Evolutionary conservation across 805 yeast species (phyloP).

Genomic region (Sugiyamaella boreocaroliniensis): DNA sequence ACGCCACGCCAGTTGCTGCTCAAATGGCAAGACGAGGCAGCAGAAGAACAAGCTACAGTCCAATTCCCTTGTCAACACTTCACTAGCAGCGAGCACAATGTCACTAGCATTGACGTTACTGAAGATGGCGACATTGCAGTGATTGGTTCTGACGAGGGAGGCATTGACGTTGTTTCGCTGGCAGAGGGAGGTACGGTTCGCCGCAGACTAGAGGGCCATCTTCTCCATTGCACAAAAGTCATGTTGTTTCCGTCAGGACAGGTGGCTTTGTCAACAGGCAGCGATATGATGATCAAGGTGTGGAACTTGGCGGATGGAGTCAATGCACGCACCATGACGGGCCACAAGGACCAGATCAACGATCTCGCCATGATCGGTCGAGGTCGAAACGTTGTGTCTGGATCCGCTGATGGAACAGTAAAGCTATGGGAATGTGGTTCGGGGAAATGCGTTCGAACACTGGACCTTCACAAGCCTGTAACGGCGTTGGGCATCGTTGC

Average conservation of each 20-base stretch:
- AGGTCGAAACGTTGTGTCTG: constrained; percentile 60
- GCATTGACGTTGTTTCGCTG: constrained; percentile 23
- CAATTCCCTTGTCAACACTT: constrained; percentile 2
- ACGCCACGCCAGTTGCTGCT: not conserved
- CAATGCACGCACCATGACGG: constrained; percentile 44
- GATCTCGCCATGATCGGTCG: constrained; percentile 49
- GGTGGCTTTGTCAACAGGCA: constrained; percentile 53
- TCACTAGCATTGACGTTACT: constrained; percentile 34
- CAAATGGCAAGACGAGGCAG: constrained; percentile 2
- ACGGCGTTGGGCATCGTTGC: not conserved
- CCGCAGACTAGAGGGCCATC: constrained; percentile 43
- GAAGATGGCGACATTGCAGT: constrained; percentile 26
- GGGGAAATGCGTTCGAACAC: constrained; percentile 40
- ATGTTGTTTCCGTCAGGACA: constrained; percentile 57
- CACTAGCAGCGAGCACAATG: constrained; percentile 8
- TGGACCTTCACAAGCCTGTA: constrained; percentile 33
- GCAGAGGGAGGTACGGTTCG: constrained; percentile 13
- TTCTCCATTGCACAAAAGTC: constrained; percentile 38
- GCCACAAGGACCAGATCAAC: constrained; percentile 45
- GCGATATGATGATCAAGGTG: constrained; percentile 52
- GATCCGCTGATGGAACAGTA: constrained; percentile 47
- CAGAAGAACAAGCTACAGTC: constrained; percentile 1
- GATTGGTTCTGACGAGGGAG: constrained; percentile 35
- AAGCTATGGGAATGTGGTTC: constrained; percentile 66
- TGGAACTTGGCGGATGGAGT: constrained; percentile 50